Base-by-base conservation (phyloP, 805 yeast genomes). In the Scheffersomyces lignosus region DNA sequence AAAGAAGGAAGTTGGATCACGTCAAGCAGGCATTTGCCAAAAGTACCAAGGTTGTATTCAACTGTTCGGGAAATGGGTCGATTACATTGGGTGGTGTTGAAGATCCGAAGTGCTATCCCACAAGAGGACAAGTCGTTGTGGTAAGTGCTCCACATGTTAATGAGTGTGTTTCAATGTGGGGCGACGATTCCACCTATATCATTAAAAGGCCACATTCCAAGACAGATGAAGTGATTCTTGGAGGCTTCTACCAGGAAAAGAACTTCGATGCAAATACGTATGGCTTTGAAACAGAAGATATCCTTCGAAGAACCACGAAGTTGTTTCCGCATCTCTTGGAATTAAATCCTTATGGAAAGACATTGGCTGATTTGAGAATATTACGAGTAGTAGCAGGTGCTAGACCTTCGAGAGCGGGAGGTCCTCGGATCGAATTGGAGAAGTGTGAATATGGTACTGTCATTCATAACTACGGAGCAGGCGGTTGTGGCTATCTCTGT, bases 41-140 rank as follows among this genome's bases (percentile, higher is more conserved):
- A 8, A 31, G 18, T 4, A 28, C 37, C 3, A 24, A 38, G 3
- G 38, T 40, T 5, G 54, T 56, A 5, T 56, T 58, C 44, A 56
- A 58, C 29, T 56, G 63, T 40, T 40, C 60, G 5, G 63, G 63
- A 1, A 41, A 41, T 9, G 63, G 63, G 1, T 48, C 63, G 4
- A 40, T 38, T 14, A 26, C 30, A 3, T 41, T 58, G 4, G 56
- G 39, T 7, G 52, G 52, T 7, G 47, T 56, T 2, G 38, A 40
- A n/a, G 63, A 58, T 31, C 12, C 26, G 4, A 14, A 13, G 6
- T 44, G 46, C 10, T 43, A 33, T 23, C 55, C 62, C 1, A 50
- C 56, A 5, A 39, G 63, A 16, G 63, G 59, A 3, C 62, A 58
- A 33, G 60, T 56, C 3, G 44, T 56, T 26, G 60, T 58, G 6